Base-by-base conservation (phyloP, 257 asterid genomes). In the Capsicum chinense region DNA sequence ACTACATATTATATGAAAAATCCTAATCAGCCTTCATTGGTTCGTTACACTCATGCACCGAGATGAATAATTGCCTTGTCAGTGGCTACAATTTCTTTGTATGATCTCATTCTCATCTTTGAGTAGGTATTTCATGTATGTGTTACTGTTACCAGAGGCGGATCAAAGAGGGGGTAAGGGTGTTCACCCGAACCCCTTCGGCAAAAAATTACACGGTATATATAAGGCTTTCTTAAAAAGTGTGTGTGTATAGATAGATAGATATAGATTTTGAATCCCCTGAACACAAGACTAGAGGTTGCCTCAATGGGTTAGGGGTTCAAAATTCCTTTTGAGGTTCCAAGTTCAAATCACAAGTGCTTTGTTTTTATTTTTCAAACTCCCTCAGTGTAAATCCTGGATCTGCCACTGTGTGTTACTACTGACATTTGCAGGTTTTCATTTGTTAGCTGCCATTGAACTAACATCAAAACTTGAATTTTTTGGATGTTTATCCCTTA, bases 91-190 rank as follows among this genome's bases (percentile, higher is more conserved):
- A 50, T 54, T 71, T 44, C 13, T 26, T 48, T 12, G 21, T 74
- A 74, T 52, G 3, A 73, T 19, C 47, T 74, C 62, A 21, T 52
- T 50, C 21, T 74, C 81, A 74, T 74, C 81, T 52, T 50, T 74
- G 62, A 50, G 0, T 74, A 21, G 62, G 39, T 74, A 50, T 19
- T 50, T 74, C 81, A 48, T 50, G 81, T 19, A 21, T 26, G 26
- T 76, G 47, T 26, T 26, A 26, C 33, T 26, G 33, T 26, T 19
- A 19, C 33, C 33, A 26, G 33, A 26, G 33, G 33, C 33, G 33
- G 33, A 26, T 26, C 33, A 26, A 26, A 26, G 33, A 26, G 33
- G 33, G 33, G 33, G 1, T 26, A 26, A 26, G 33, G 33, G 33
- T 26, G 33, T 26, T 26, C 33, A 26, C 33, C 33, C 33, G 33